A percentile compares a stretch with the other conserved stretches of the same genome.
Conservation (phyloP, 192 early-diverging fungal species). For the Coemansia sp. region DNA sequence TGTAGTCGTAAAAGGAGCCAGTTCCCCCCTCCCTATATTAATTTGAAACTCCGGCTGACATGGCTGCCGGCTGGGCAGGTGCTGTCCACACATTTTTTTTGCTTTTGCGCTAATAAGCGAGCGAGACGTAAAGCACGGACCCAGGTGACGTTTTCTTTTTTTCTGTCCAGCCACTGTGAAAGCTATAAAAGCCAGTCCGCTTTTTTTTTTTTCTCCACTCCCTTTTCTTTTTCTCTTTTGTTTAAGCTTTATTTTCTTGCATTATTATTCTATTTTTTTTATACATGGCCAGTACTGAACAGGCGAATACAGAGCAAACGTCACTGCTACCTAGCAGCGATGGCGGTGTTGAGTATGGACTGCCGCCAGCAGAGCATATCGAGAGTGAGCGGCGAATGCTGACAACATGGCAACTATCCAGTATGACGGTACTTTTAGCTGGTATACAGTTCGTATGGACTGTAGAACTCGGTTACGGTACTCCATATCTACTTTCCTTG, state of each 20-base stretch:
- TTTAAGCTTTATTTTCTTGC: background rate
- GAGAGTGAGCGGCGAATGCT: slow-evolving; percentile 32
- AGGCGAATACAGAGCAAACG: slow-evolving; percentile 22
- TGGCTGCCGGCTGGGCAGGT: background rate
- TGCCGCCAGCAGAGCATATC: background rate
- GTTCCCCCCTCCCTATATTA: background rate
- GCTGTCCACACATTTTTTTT: background rate
- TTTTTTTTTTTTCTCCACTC: background rate
- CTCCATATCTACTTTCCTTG: slow-evolving; percentile 83
- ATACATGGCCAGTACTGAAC: background rate
- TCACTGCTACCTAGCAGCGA: slow-evolving; percentile 19
- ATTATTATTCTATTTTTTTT: background rate
- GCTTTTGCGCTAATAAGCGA: background rate
- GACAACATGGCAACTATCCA: slow-evolving; percentile 32
- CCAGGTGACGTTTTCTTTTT: background rate
- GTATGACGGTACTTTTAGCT: slow-evolving; percentile 53
- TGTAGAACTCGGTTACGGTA: slow-evolving; percentile 66
- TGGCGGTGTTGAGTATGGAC: background rate
- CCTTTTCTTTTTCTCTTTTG: background rate
- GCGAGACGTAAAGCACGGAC: background rate
- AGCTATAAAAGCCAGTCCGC: slow-evolving; percentile 4
- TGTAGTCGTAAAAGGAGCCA: too few species aligned
- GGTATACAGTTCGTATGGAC: slow-evolving; percentile 61
- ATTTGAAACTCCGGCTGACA: slow-evolving; percentile 1
- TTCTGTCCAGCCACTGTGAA: background rate